A percentile compares a stretch with the other conserved stretches of the same genome.
phyloP scores from a whole-genome alignment of 2,329 filamentous ascomycete species.

The Arthrinium puccinioides region DNA sequence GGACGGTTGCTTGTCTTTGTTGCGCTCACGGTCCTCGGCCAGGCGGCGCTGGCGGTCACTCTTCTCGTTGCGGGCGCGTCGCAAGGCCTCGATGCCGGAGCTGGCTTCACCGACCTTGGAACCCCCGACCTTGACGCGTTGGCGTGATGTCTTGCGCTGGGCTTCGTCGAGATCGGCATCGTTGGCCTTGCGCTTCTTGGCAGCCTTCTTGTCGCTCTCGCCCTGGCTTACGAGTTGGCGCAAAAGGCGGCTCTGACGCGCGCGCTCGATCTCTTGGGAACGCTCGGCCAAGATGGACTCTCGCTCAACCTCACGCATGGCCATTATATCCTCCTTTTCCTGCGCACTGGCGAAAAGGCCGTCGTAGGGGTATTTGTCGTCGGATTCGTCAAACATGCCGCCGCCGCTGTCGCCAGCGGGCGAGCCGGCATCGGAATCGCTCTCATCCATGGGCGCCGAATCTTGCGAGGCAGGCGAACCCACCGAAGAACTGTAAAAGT shows the following conservation, averaged over 20 bases:
- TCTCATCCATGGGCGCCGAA: constrained; percentile 87
- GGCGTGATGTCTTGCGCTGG: constrained; percentile 65
- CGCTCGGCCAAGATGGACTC: constrained; percentile 88
- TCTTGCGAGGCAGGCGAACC: constrained; percentile 69
- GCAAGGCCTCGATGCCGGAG: constrained; percentile 64
- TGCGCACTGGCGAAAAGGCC: constrained; percentile 70
- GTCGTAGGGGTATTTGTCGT: constrained; percentile 74
- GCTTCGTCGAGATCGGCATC: constrained; percentile 72
- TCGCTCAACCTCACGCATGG: constrained; percentile 81
- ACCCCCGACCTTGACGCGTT: constrained; percentile 59
- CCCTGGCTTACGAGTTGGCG: constrained; percentile 66
- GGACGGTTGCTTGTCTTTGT: constrained; percentile 39
- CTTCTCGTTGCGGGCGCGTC: constrained; percentile 56
- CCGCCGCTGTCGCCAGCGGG: constrained; percentile 29
- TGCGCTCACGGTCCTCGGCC: constrained; percentile 52
- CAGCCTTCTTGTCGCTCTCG: constrained; percentile 54
- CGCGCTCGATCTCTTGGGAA: constrained; percentile 71
- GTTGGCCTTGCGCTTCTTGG: constrained; percentile 71
- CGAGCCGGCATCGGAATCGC: constrained; percentile 67
- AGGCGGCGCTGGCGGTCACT: constrained; percentile 57
- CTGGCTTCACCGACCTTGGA: constrained; percentile 62
- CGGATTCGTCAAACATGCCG: constrained; percentile 32
- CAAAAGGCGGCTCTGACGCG: constrained; percentile 74
- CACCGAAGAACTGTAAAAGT: constrained; percentile 54
- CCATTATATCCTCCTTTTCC: constrained; percentile 74